A percentile compares a stretch with the other conserved stretches of the same genome.
These are phyloP conservation scores for Cercospora sp. DNA, from an alignment of 2,329 filamentous ascomycete species.

Conservation along the genomic window DNA sequence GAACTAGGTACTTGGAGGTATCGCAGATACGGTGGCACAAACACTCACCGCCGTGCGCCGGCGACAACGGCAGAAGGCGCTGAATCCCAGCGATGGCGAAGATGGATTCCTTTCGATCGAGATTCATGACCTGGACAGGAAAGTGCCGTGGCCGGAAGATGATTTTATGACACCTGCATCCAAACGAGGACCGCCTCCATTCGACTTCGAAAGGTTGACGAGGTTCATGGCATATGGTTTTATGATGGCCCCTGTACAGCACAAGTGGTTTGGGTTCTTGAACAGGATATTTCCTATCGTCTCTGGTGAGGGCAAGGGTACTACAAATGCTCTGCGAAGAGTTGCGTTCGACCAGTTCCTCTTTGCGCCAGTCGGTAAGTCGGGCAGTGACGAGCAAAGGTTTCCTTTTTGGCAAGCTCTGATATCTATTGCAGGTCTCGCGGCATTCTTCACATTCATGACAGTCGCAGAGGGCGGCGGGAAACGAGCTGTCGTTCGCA, in stretches of 20 bases:
- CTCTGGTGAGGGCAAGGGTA: conserved; percentile 49
- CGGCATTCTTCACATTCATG: conserved; percentile 92
- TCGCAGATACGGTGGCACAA: conserved; percentile 95
- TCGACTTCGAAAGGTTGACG: conserved; percentile 92
- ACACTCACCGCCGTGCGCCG: conserved; percentile 80
- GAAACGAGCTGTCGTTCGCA: conserved; percentile 72
- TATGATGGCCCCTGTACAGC: conserved; percentile 91
- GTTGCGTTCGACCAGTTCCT: conserved; percentile 90
- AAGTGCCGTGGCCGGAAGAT: conserved; percentile 65
- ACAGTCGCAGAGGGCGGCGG: conserved; percentile 92
- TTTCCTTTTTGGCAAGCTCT: neutral
- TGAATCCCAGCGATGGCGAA: conserved; percentile 59
- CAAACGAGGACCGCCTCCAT: conserved; percentile 70
- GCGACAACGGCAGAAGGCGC: conserved; percentile 44
- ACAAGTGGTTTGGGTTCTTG: conserved; percentile 92
- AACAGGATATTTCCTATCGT: conserved; percentile 75
- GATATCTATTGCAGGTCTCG: conserved; percentile 59
- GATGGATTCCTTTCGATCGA: conserved; percentile 80
- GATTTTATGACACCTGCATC: conserved; percentile 65
- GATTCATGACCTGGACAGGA: conserved; percentile 81
- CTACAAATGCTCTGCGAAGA: conserved; percentile 79
- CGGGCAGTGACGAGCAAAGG: neutral
- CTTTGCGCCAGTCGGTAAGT: conserved; percentile 80
- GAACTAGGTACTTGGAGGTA: conserved; percentile 74
- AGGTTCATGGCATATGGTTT: conserved; percentile 98